These are phyloP conservation scores for Globisporangium polare DNA, from an alignment of 352 stramenopile species.

Conservation along the genomic window DNA sequence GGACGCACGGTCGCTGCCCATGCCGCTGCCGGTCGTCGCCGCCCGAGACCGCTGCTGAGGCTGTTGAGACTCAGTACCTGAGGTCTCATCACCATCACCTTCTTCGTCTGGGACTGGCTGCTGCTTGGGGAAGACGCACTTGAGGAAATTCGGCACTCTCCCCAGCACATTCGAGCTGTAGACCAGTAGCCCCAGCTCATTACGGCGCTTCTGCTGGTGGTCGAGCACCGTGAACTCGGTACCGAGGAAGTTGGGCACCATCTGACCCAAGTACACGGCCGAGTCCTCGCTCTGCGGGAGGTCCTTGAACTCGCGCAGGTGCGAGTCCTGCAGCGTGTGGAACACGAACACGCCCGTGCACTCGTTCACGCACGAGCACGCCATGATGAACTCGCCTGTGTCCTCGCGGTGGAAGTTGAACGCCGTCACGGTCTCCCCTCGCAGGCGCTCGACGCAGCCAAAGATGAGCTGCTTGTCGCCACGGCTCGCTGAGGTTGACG, in stretches of 20 bases:
- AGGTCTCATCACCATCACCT: slow-evolving; percentile 1
- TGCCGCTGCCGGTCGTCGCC: slow-evolving; percentile 22
- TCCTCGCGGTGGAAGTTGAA: slow-evolving; percentile 84
- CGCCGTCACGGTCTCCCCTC: slow-evolving; percentile 72
- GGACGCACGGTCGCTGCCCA: slow-evolving; percentile 36
- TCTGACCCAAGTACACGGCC: slow-evolving; percentile 74
- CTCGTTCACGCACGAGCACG: slow-evolving; percentile 69
- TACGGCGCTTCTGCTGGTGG: slow-evolving; percentile 59
- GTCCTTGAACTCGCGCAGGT: slow-evolving; percentile 65
- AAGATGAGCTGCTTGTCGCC: slow-evolving; percentile 33
- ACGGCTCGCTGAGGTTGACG: slow-evolving; percentile 8
- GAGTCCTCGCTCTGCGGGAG: slow-evolving; percentile 74
- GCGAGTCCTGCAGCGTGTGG: slow-evolving; percentile 76
- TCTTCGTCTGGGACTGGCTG: slow-evolving; percentile 10
- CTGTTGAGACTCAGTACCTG: background rate
- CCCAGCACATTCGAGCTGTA: slow-evolving; percentile 83
- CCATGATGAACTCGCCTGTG: slow-evolving; percentile 74
- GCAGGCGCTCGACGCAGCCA: slow-evolving; percentile 66
- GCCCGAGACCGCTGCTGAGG: slow-evolving; percentile 11
- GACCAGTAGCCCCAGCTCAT: slow-evolving; percentile 72
- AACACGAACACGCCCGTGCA: slow-evolving; percentile 72
- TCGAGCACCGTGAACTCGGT: slow-evolving; percentile 84
- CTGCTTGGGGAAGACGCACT: slow-evolving; percentile 48
- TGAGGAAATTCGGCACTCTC: slow-evolving; percentile 68
- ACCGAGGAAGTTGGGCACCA: slow-evolving; percentile 77